phyloP scores from a whole-genome alignment of 2,329 filamentous ascomycete genomes.

The Microdochium bolleyi region DNA sequence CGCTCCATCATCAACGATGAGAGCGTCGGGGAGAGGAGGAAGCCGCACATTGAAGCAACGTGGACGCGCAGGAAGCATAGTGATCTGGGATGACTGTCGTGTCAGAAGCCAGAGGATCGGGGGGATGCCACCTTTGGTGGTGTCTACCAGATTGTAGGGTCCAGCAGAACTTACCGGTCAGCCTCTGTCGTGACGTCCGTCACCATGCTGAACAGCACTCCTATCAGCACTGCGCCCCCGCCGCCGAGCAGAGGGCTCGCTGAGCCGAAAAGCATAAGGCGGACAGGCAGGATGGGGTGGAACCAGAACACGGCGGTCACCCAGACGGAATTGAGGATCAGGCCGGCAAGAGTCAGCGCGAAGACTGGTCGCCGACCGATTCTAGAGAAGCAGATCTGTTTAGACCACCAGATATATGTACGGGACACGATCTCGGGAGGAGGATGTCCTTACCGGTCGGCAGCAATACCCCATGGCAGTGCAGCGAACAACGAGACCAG shows the following conservation, averaged over 20 bases:
- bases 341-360: conserved; percentile 19
- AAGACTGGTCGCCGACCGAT: conserved; percentile 27
- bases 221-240: conserved; percentile 20
- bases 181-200: conserved; percentile 25
- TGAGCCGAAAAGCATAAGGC: conserved; percentile 24
- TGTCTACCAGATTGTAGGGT: no score
- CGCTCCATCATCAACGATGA: conserved; percentile 17
- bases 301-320: conserved; percentile 21
- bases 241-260: conserved; percentile 23
- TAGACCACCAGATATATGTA: no score
- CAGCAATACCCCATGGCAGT: conserved; percentile 28
- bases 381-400: conserved; percentile 5
- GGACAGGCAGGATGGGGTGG: conserved; percentile 21
- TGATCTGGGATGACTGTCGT: conserved; percentile 22
- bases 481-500: conserved; percentile 24
- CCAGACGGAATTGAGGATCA: conserved; percentile 15
- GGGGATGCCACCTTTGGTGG: no score
- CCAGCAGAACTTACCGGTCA: conserved; percentile 17
- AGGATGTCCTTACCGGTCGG: conserved; percentile 18
- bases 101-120: no score
- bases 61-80: conserved; percentile 40
- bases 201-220: conserved; percentile 25
- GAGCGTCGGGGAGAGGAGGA: conserved; percentile 14
- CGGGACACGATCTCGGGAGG: no score
- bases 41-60: conserved; percentile 41